Conservation (phyloP, 2,329 filamentous ascomycete genomes). For the Fusarium sp. region DNA sequence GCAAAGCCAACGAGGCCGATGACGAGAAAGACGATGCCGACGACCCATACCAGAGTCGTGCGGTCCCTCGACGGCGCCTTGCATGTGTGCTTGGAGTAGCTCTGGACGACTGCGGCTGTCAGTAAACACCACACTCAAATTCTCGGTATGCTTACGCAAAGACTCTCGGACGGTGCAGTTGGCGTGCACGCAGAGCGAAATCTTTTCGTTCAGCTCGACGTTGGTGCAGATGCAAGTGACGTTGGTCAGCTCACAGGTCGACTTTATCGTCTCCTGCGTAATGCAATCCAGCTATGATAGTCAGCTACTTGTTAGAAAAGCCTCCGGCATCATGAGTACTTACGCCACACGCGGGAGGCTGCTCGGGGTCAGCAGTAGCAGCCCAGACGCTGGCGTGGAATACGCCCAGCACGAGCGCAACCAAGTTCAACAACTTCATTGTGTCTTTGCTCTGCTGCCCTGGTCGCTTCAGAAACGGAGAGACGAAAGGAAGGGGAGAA, state of each 20-base stretch:
- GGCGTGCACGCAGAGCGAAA: constrained; percentile 7
- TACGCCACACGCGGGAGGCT: constrained; percentile 35
- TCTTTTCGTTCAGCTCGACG: constrained; percentile 21
- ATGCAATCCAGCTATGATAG: constrained; percentile 4
- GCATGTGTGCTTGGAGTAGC: constrained; percentile 27
- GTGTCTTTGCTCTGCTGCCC: constrained; percentile 5
- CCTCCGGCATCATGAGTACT: not conserved
- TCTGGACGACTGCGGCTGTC: constrained; percentile 24
- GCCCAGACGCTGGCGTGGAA: constrained; percentile 31
- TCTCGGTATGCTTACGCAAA: constrained; percentile 11
- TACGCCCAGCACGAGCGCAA: constrained; percentile 19
- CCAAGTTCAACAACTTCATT: constrained; percentile 31
- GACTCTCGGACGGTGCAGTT: constrained; percentile 23
- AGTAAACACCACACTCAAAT: too few species aligned
- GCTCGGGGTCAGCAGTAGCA: constrained; percentile 18
- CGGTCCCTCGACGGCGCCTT: constrained; percentile 19
- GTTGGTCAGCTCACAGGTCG: constrained; percentile 21
- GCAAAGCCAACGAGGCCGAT: constrained; percentile 17
- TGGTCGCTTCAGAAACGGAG: not conserved
- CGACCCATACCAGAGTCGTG: constrained; percentile 17
- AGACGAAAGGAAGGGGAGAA: not conserved
- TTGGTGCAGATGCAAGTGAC: constrained; percentile 30
- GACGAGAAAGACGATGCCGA: constrained; percentile 11
- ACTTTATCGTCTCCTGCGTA: constrained; percentile 14
- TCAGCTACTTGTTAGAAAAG: not conserved